Conservation (phyloP, 169 alveolate species). For the Plasmodium cynomolgi region DNA sequence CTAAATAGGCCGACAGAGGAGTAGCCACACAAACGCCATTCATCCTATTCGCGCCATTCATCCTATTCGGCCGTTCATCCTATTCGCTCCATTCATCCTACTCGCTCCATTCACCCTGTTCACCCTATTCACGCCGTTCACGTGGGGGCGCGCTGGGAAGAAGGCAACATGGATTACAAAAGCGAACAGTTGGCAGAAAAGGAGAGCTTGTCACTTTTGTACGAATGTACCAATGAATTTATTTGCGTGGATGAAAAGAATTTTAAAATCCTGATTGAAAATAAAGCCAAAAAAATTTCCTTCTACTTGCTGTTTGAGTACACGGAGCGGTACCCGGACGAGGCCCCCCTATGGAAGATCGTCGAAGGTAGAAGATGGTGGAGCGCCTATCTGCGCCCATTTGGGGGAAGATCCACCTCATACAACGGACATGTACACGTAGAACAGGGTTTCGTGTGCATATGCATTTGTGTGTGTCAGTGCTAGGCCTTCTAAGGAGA, state of each 20-base stretch:
- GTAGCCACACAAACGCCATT: background rate
- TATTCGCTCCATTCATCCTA: too few relatives aligned
- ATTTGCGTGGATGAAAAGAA: conserved; percentile 4
- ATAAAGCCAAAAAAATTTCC: conserved; percentile 49
- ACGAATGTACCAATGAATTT: conserved; percentile 53
- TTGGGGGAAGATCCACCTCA: background rate
- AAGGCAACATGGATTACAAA: conserved; percentile 40
- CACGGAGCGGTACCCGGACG: conserved; percentile 60
- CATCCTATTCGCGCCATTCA: too few relatives aligned
- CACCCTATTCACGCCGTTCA: background rate
- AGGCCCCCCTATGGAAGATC: conserved; percentile 43
- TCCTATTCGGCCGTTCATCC: background rate
- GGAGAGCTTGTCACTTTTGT: conserved; percentile 56
- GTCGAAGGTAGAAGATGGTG: conserved; percentile 40
- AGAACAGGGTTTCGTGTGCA: background rate
- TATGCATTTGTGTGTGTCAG: background rate
- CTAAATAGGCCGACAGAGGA: background rate
- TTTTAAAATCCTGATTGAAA: conserved; percentile 35
- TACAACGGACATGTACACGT: background rate
- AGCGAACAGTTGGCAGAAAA: conserved; percentile 53
- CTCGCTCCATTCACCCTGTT: too few relatives aligned
- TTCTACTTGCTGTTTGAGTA: conserved; percentile 36
- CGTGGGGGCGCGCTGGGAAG: background rate
- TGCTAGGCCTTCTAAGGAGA: background rate
- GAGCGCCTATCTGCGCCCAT: background rate